phyloP scores from a whole-genome alignment of 495 filamentous ascomycete species.

The Daldinia decipiens region DNA sequence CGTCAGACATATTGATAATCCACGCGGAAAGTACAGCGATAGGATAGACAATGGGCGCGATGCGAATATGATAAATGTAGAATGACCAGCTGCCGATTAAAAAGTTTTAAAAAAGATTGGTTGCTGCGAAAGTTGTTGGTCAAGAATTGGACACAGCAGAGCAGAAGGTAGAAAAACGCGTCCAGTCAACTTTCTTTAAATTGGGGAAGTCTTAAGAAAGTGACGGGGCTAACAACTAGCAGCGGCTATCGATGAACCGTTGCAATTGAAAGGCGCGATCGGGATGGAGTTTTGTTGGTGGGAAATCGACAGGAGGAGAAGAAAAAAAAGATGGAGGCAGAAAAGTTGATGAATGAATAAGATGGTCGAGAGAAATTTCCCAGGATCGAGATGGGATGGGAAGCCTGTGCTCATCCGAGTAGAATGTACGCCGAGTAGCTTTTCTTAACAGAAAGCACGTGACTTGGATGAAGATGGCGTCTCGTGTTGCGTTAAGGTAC shows the following conservation, averaged over 20 bases:
- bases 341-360: constrained; percentile 38
- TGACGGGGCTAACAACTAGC: constrained; percentile 37
- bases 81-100: constrained; percentile 15
- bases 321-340: constrained; percentile 28
- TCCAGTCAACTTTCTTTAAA: constrained; percentile 43
- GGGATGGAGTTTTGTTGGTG: constrained; percentile 19
- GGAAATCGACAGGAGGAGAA: constrained; percentile 11
- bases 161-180: constrained; percentile 46
- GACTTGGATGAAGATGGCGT: constrained; percentile 39
- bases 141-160: constrained; percentile 25
- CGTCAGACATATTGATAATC: constrained; percentile 46
- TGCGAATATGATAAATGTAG: constrained; percentile 21
- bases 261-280: constrained; percentile 41
- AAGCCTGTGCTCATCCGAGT: constrained; percentile 40
- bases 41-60: constrained; percentile 24
- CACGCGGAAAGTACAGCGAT: constrained; percentile 10
- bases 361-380: constrained; percentile 37
- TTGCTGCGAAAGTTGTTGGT: constrained; percentile 45
- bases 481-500: constrained; percentile 31
- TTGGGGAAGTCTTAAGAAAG: constrained; percentile 41
- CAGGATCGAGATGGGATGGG: constrained; percentile 42
- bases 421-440: constrained; percentile 30
- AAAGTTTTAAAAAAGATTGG: constrained; percentile 6
- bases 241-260: constrained; percentile 27
- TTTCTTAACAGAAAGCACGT: constrained; percentile 39